Evolutionary conservation across 208 protist genomes (phyloP), one percentile per base, ranked within the genome.

Genomic region (Acanthamoeba triangularis): DNA sequence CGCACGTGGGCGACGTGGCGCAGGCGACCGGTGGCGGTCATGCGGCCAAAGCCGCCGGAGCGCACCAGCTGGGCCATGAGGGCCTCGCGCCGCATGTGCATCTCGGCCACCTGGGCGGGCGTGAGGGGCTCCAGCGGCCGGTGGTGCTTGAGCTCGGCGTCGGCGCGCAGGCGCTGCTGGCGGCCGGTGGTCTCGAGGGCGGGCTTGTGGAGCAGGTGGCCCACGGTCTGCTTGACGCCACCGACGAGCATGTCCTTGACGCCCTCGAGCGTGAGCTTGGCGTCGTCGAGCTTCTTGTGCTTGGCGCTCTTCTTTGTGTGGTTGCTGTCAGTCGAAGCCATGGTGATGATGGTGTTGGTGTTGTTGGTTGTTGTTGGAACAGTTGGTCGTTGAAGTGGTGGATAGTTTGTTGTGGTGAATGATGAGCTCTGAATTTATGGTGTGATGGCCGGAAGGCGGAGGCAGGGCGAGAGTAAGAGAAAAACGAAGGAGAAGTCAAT

Each of bases 191-290:
- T 20, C 33, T 74, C 85, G 20, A 92, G 85, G 4, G 47, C 37
- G 30, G 20, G 30, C 14, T 74, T 47, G 52, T 41, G 18, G 23
- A 92, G 41, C 8, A 92, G 14, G 25, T 92, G 54, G 85, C 85
- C 85, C 6, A 74, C 63, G 16, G 8, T 74, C 25, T 92, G 56
- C 59, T 92, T 92, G 85, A 92, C 85, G n/a, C 85, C 85, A 35
- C 85, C 85, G 3, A 74, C 7, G 30, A 92, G 59, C 59, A 74
- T 92, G 85, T 92, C 85, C 78, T 87, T 87, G 49, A 87, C 78
- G 41, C 78, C 78, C 49, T 87, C 47, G 33, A 87, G 37, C 18
- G 78, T 87, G 78, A 63, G 78, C 78, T 61, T 87, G 78, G 78
- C 78, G 25, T 87, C 78, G 30, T 37, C 78, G 18, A 87, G 47